Evolutionary conservation across 495 filamentous ascomycete species (phyloP).

Genomic region (Penicillium ucsense): DNA sequence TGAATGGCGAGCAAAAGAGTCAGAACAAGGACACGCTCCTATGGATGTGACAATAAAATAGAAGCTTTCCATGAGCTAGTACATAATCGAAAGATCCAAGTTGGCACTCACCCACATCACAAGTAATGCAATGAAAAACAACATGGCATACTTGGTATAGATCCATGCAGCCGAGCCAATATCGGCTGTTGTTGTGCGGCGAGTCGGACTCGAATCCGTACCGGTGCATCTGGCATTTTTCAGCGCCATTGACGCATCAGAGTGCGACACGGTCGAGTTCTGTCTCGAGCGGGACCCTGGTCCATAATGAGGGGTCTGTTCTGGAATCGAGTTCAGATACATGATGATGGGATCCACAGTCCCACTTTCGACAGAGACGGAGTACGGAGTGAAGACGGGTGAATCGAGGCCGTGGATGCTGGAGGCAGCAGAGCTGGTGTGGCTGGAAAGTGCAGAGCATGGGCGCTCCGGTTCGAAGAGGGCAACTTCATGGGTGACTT

Average conservation of each 20-base stretch:
- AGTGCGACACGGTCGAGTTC: conserved; percentile 1
- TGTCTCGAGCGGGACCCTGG: background rate
- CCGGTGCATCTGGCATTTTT: conserved; percentile 4
- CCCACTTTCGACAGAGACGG: conserved; percentile 28
- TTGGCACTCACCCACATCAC: conserved; percentile 57
- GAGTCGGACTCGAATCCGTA: conserved; percentile 9
- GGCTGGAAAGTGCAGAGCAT: background rate
- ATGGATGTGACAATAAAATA: background rate
- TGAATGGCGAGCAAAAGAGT: conserved; percentile 4
- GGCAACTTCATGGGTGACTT: conserved; percentile 34
- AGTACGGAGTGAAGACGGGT: conserved; percentile 20
- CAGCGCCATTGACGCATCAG: background rate
- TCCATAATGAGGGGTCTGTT: background rate
- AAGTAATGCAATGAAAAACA: conserved; percentile 77
- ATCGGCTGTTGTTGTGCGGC: conserved; percentile 13
- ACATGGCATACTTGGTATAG: conserved; percentile 72
- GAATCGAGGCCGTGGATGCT: background rate
- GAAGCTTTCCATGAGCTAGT: background rate
- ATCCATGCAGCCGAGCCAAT: conserved; percentile 49
- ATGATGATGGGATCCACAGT: background rate
- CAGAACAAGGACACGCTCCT: conserved; percentile 1
- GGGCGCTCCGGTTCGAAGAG: conserved; percentile 6
- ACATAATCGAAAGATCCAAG: background rate
- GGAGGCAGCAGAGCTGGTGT: background rate
- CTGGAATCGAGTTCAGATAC: background rate